Evolutionary conservation across 176 grass and related monocot genomes (phyloP), one percentile per base, ranked within the genome.

Genomic region (Chloris gayana): DNA sequence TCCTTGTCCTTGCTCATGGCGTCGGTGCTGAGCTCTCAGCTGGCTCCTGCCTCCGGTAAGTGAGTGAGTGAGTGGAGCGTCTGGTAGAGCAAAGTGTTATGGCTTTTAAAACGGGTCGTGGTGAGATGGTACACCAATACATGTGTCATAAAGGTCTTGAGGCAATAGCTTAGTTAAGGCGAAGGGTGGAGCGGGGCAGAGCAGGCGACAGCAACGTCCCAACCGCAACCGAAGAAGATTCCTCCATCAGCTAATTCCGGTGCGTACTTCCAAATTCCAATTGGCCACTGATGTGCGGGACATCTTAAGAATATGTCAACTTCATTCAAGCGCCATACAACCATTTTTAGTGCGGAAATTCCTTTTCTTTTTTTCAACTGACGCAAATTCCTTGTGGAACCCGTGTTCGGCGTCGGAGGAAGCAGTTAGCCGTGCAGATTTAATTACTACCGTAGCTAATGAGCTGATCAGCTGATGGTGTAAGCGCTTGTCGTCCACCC

Each of bases 221-320:
- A 88, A 84, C 86, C 50, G 69, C 75, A 88, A 84, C 86, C 50
- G 69, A 69, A 61, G 75, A 88, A 88, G 80, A 88, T 88, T 88
- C 75, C 8, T 61, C n/a, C 77, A 56, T 57, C 49, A 59, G 45
- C 58, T 24, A 37, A 68, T 62, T 80, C 50, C 18, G 76, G 76
- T 34, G 27, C 45, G 45, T 67, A 54, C 45, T 54, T 67, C 47
- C 47, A 49, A 44, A 10, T 49, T 15, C 41, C 45, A 5, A 9
- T 17, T 30, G 30, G 62, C 29, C 64, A 68, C 9, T 18, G 76
- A 14, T 50, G 56, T 26, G n/a, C 2, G 3, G 56, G n/a, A 11
- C 56, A 25, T 59, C 56, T 25, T 25, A n/a, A 9, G 56, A 44
- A 44, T 44, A 12, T 44, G 41, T 44, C 41, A 44, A 12, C 41